Base-by-base conservation (phyloP, 2,329 filamentous ascomycete species). In the Cladosporium oxysporum region DNA sequence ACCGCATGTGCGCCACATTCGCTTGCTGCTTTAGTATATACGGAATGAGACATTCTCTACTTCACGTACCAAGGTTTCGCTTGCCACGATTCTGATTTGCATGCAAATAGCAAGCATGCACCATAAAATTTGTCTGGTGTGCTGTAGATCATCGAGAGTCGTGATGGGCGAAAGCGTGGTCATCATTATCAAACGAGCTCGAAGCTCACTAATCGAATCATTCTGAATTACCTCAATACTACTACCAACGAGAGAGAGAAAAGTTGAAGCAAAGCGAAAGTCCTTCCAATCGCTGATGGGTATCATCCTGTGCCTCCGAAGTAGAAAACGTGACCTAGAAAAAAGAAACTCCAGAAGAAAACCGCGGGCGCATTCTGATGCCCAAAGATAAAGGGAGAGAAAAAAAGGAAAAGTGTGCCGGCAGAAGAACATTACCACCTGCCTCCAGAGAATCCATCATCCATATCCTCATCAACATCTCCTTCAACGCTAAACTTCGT, bases 401-500 rank as follows among this genome's bases (percentile, higher is more conserved):
- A 18, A 23, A n/a, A 29, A 55, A 53, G 26, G 21, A n/a, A 31
- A 29, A n/a, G 18, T 18, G 29, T 23, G 21, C 29, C 52, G 18
- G 18, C 37, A 44, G 2, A 33, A 14, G 14, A 29, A 18, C 31
- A 33, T 55, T 26, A 63, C 55, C 55, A 65, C 31, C 53, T 52
- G 2, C 62, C 52, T 2, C n/a, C 37, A 11, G 41, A 49, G n/a
- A 52, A 72, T 33, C 77, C 75, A 44, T 75, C 74, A 28, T 76
- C 74, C 63, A 74, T 68, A 44, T 62, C 64, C 26, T 69, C 72
- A 28, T 63, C 61, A 18, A 41, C 61, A 47, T 63, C 61, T 12
- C 71, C 74, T 49, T 81, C 78, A 8, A 78, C 69, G 33, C 80
- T 76, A 31, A 81, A 73, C 66, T 79, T 82, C 23, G 78, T 81